A percentile compares a stretch with the other conserved stretches of the same genome.
Conservation (phyloP, 179 eudicot genomes). For the Camellia oleifera region DNA sequence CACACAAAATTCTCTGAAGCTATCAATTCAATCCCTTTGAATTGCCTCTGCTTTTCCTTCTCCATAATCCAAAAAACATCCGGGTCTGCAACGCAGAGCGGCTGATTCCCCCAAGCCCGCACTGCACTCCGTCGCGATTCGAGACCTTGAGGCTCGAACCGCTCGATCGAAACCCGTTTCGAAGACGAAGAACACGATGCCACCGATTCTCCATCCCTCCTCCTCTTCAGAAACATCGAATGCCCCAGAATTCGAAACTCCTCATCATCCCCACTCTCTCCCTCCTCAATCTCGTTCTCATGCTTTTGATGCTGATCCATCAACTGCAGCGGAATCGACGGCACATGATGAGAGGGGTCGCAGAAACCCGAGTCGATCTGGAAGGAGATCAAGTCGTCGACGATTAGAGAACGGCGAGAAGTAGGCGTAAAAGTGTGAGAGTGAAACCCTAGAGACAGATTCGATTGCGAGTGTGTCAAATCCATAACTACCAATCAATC, state of each 20-base stretch:
- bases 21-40: constrained; percentile 72
- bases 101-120: constrained; percentile 68
- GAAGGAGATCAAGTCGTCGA: constrained; percentile 56
- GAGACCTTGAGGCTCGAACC: constrained; percentile 10
- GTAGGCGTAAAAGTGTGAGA: constrained; percentile 28
- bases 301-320: constrained; percentile 7
- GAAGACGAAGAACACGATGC: constrained; percentile 36
- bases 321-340: constrained; percentile 11
- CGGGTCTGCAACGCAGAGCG: constrained; percentile 56
- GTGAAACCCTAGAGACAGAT: constrained; percentile 52
- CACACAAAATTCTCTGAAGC: constrained; percentile 91
- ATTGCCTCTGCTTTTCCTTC: constrained; percentile 73
- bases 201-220: constrained; percentile 51
- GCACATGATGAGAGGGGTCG: constrained; percentile 25
- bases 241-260: constrained; percentile 33
- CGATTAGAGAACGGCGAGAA: constrained; percentile 18
- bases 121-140: constrained; percentile 57
- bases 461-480: constrained; percentile 49
- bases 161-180: not conserved
- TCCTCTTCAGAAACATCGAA: constrained; percentile 62
- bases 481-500: constrained; percentile 36
- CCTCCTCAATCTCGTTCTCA: not conserved
- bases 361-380: constrained; percentile 51
- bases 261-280: constrained; percentile 30
- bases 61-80: constrained; percentile 67